phyloP scores from a whole-genome alignment of 176 grass and related monocot species.

The Otatea glauca region DNA sequence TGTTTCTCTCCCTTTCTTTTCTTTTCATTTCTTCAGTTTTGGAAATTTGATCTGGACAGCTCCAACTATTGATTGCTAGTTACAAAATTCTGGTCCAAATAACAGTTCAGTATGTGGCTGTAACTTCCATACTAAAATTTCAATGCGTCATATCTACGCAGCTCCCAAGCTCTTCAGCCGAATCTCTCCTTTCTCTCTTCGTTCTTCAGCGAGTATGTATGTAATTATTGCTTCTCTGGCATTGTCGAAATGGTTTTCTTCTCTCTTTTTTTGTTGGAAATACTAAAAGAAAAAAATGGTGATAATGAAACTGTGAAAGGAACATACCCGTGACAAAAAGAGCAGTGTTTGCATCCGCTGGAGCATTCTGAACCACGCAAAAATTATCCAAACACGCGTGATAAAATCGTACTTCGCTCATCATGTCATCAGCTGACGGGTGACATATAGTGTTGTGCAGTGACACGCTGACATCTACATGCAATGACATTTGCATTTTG shows the following conservation, averaged over 20 bases:
- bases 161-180: not conserved
- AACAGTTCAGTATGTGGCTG: not conserved
- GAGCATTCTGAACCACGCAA: not conserved
- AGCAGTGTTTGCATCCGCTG: not conserved
- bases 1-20: not conserved
- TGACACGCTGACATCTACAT: not conserved
- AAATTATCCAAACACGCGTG: not conserved
- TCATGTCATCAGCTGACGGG: constrained; percentile 21
- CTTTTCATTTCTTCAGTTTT: not conserved
- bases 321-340: not conserved
- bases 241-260: not conserved
- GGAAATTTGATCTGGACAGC: not conserved
- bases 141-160: not conserved
- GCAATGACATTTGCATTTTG: not conserved
- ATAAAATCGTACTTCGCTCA: not conserved
- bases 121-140: not conserved
- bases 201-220: not conserved
- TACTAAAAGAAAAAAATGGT: too few species aligned
- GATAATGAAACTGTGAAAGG: not conserved
- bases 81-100: not conserved
- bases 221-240: not conserved
- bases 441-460: not conserved
- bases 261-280: not conserved
- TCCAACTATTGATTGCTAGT: not conserved
- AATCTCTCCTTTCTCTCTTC: not conserved